phyloP scores from a whole-genome alignment of 371 early-diverging fungal species.

The Nematocida ironsii region DNA sequence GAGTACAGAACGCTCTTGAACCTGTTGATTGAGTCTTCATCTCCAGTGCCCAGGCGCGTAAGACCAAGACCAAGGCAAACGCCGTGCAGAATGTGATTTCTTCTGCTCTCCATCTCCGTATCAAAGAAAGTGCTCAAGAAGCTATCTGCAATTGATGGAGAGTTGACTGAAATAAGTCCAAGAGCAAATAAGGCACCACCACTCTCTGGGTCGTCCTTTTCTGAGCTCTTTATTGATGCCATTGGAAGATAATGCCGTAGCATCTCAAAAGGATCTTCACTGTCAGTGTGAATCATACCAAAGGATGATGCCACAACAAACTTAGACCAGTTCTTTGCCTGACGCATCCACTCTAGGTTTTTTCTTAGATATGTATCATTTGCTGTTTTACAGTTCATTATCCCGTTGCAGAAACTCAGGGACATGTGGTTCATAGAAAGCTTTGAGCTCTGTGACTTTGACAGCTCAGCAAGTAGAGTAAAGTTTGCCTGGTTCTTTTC shows the following conservation, averaged over 20 bases:
- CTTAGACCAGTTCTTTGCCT: constrained; percentile 95
- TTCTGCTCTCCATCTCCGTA: constrained; percentile 40
- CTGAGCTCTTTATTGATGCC: constrained; percentile 68
- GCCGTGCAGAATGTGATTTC: constrained; percentile 86
- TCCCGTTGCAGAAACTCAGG: constrained; percentile 89
- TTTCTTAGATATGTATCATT: constrained; percentile 92
- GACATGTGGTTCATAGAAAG: constrained; percentile 71
- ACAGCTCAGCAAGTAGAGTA: constrained; percentile 47
- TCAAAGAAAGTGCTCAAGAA: constrained; percentile 52
- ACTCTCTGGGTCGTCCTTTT: constrained; percentile 74
- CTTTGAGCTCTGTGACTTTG: constrained; percentile 55
- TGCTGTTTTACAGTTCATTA: constrained; percentile 94
- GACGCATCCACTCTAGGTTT: constrained; percentile 89
- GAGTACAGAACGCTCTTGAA: constrained; percentile 71
- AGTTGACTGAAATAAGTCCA: constrained; percentile 80
- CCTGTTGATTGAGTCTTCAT: constrained; percentile 72
- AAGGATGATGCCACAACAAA: constrained; percentile 94
- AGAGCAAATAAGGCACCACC: constrained; percentile 94
- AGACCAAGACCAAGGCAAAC: constrained; percentile 88
- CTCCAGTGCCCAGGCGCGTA: constrained; percentile 72
- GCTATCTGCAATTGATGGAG: constrained; percentile 38
- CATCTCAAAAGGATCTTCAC: constrained; percentile 55
- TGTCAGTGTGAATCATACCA: constrained; percentile 87
- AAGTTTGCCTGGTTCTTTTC: constrained; percentile 58
- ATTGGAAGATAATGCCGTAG: constrained; percentile 62